Base-by-base conservation (phyloP, 2,329 filamentous ascomycete species). In the Fusarium chlamydosporum region DNA sequence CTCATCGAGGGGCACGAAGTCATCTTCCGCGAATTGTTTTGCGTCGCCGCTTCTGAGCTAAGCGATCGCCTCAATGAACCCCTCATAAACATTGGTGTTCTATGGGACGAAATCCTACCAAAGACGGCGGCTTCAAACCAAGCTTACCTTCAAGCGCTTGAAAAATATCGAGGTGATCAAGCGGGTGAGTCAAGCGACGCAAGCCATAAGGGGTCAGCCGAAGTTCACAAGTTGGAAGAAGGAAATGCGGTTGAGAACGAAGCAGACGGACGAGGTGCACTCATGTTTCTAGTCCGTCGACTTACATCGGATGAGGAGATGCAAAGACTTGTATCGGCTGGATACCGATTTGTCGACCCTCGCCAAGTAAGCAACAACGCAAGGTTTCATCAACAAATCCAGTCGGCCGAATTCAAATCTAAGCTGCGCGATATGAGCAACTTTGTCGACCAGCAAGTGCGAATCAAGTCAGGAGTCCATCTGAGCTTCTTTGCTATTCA, bases 21-120 rank as follows among this genome's bases (percentile, higher is more conserved):
- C 11, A 84, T 94, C 1, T 94, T 97, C 76, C 89, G 92, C 18
- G 92, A 96, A 75, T 83, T 94, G 3, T 97, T 96, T 77, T 96
- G 92, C 74, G 84, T 93, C 9, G 91, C 93, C 3, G 93, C 93
- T 1, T 83, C 89, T 4, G 87, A 89, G 12, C 85, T 97, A 5
- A 91, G 93, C 1, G 83, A 86, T 8, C 86, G 87, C 45, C 82
- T 94, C 60, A 87, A 88, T 61, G 86, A 87, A 29, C 83, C 86
- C 3, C 79, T 95, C 2, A 83, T 86, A 4, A 83, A 88, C 4
- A 78, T 92, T 6, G 93, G 93, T 3, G 82, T 88, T 12, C 81
- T 96, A 2, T 95, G 91, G 81, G 91, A 95, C 63, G 89, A 93
- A 68, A 91, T 96, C 4, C 79, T 94, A 15, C 83, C 86, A 1